These are phyloP conservation scores for Tardiomyces blankii DNA, from an alignment of 1,139 yeast species.

Conservation along the genomic window DNA sequence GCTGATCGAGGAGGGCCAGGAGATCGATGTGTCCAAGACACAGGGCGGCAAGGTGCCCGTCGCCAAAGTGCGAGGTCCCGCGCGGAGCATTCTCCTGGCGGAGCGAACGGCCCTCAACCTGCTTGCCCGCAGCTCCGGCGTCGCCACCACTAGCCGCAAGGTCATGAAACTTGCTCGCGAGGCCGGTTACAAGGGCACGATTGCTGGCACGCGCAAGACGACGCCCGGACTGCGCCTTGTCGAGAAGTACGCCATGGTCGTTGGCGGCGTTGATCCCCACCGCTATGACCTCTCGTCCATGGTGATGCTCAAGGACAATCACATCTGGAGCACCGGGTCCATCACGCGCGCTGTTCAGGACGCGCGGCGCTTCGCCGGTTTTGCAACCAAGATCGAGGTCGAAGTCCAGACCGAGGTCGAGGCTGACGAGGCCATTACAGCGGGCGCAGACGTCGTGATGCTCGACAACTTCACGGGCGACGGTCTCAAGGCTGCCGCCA, in stretches of 20 bases:
- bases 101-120: conserved; percentile 82
- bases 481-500: conserved; percentile 56
- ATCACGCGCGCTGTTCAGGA: conserved; percentile 70
- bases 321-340: conserved; percentile 85
- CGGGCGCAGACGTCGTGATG: conserved; percentile 96
- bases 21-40: conserved; percentile 33
- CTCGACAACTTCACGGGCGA: conserved; percentile 75
- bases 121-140: conserved; percentile 74
- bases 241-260: conserved; percentile 90
- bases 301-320: conserved; percentile 96
- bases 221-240: conserved; percentile 85
- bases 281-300: conserved; percentile 83
- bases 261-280: conserved; percentile 92
- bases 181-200: conserved; percentile 68
- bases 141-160: conserved; percentile 61
- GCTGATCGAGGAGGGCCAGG: conserved; percentile 55
- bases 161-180: conserved; percentile 53
- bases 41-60: conserved; percentile 46
- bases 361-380: conserved; percentile 79
- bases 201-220: conserved; percentile 98
- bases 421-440: conserved; percentile 83
- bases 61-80: conserved; percentile 73
- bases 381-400: conserved; percentile 83
- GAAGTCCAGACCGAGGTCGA: conserved; percentile 78
- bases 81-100: conserved; percentile 63